Evolutionary conservation across 2,329 filamentous ascomycete genomes (phyloP).

Genomic region (Akanthomyces muscarius): DNA sequence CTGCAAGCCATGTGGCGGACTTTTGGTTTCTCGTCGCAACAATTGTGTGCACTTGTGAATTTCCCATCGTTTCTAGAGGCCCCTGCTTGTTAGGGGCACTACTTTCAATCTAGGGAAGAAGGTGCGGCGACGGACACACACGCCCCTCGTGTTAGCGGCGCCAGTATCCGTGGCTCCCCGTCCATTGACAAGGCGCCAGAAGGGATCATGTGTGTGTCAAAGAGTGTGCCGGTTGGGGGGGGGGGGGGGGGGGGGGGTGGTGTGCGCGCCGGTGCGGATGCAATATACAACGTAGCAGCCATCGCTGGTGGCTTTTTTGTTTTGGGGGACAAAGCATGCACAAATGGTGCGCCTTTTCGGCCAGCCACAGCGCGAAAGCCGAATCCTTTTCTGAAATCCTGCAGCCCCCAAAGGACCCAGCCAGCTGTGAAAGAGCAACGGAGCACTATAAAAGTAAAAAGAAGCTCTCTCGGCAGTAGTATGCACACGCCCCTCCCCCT

Average conservation of each 20-base stretch:
- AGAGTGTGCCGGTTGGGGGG: neutral
- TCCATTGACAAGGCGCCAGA: neutral
- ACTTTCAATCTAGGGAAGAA: neutral
- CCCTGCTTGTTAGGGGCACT: neutral
- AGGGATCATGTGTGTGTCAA: constrained; percentile 7
- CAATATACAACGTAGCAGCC: constrained; percentile 1
- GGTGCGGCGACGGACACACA: neutral
- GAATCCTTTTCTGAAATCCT: neutral
- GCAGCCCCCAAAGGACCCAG: neutral
- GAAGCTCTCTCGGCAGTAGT: neutral
- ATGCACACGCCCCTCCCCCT: constrained; percentile 6
- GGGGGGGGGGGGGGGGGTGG: too few species aligned
- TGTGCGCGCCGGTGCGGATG: neutral
- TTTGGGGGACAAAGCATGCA: neutral
- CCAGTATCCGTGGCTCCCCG: constrained; percentile 7
- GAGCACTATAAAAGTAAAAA: too few species aligned
- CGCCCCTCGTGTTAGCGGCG: too few species aligned
- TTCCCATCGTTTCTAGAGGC: neutral
- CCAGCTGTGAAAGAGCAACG: too few species aligned
- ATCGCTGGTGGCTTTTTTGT: neutral
- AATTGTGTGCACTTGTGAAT: neutral
- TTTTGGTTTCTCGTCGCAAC: neutral
- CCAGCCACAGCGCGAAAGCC: constrained; percentile 7
- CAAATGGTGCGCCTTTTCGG: too few species aligned
- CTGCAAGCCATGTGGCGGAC: neutral